Conservation (phyloP, 805 yeast genomes). For the Maudiozyma bulderi region DNA sequence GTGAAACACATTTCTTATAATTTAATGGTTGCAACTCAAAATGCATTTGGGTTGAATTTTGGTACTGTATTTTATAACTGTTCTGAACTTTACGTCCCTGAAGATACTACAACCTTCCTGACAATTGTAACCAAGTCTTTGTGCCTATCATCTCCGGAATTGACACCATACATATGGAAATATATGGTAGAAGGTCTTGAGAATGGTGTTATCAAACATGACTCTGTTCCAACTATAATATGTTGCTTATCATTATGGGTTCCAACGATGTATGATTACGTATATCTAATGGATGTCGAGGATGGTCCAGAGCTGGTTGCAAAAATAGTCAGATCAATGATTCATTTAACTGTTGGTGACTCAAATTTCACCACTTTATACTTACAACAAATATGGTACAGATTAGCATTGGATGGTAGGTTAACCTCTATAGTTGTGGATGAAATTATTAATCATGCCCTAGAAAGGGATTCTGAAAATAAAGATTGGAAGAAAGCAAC, state of each 20-base stretch:
- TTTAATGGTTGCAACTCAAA: slow-evolving; percentile 47
- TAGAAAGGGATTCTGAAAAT: slow-evolving; percentile 63
- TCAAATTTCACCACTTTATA: slow-evolving; percentile 40
- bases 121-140: slow-evolving; percentile 43
- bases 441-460: slow-evolving; percentile 60
- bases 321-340: slow-evolving; percentile 49
- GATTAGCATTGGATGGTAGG: slow-evolving; percentile 50
- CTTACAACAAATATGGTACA: slow-evolving; percentile 57
- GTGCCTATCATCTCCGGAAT: slow-evolving; percentile 42
- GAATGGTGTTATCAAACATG: slow-evolving; percentile 9
- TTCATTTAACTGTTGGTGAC: slow-evolving; percentile 44
- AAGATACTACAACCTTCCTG: slow-evolving; percentile 53
- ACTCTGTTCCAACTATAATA: slow-evolving; percentile 11
- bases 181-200: slow-evolving; percentile 17
- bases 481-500: slow-evolving; percentile 54
- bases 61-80: slow-evolving; percentile 47
- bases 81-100: slow-evolving; percentile 54
- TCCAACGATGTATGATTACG: slow-evolving; percentile 46
- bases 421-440: slow-evolving; percentile 50
- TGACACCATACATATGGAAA: slow-evolving; percentile 46
- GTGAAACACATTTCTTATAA: slow-evolving; percentile 55
- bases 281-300: slow-evolving; percentile 41
- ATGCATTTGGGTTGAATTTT: slow-evolving; percentile 46
- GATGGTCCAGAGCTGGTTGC: slow-evolving; percentile 50
- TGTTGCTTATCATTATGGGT: slow-evolving; percentile 56